Evolutionary conservation across 2,329 filamentous ascomycete genomes (phyloP).

Genomic region (Fusarium sambucinum): DNA sequence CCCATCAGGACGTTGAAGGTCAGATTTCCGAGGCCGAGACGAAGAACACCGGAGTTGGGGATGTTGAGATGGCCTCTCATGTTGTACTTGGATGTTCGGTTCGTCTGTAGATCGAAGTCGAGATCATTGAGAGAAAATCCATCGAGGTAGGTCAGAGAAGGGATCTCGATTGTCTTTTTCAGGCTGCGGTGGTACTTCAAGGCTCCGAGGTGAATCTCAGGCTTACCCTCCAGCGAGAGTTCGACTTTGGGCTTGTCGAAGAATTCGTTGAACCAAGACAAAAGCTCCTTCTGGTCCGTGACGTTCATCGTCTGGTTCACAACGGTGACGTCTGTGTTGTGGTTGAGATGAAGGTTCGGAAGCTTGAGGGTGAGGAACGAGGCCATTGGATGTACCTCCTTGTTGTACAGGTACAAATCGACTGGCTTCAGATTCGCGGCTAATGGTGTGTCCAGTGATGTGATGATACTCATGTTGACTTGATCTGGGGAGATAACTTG

Average conservation of each 20-base stretch:
- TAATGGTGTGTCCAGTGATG: slow-evolving; percentile 55
- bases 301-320: slow-evolving; percentile 53
- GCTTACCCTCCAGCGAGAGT: slow-evolving; percentile 55
- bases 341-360: slow-evolving; percentile 51
- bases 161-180: slow-evolving; percentile 57
- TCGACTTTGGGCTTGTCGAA: slow-evolving; percentile 54
- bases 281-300: slow-evolving; percentile 55
- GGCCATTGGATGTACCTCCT: slow-evolving; percentile 43
- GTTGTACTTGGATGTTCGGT: slow-evolving; percentile 55
- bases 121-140: slow-evolving; percentile 57
- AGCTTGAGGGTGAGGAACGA: slow-evolving; percentile 47
- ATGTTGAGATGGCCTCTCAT: slow-evolving; percentile 58
- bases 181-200: slow-evolving; percentile 55
- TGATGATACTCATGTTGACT: slow-evolving; percentile 54
- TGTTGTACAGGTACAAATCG: slow-evolving; percentile 57
- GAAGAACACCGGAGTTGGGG: slow-evolving; percentile 59
- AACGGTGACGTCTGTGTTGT: slow-evolving; percentile 54
- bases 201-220: slow-evolving; percentile 55
- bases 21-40: slow-evolving; percentile 60
- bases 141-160: slow-evolving; percentile 55
- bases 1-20: slow-evolving; percentile 59
- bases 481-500: slow-evolving; percentile 50
- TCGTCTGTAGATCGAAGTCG: slow-evolving; percentile 55
- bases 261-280: slow-evolving; percentile 55
- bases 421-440: slow-evolving; percentile 55